These are phyloP conservation scores for Trichoderma sp. DNA, from an alignment of 2,329 filamentous ascomycete genomes.

Conservation along the genomic window DNA sequence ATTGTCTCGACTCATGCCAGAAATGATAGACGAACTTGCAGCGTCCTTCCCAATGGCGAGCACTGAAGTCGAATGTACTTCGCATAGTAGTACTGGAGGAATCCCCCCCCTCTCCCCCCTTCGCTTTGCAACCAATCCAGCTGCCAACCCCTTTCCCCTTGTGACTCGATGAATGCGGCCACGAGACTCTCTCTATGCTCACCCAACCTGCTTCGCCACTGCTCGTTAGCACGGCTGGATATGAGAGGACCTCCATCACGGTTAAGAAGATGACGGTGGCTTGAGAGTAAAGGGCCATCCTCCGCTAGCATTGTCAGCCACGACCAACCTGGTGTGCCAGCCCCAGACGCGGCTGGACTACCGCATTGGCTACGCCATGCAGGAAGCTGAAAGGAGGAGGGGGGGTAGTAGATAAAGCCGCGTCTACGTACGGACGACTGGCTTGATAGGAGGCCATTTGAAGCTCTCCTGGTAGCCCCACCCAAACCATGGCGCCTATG, in stretches of 20 bases:
- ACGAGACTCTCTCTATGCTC: constrained; percentile 1
- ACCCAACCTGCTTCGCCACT: not conserved
- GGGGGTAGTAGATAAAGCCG: not conserved
- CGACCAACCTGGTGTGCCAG: constrained; percentile 19
- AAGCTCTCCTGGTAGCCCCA: constrained; percentile 25
- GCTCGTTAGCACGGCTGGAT: not conserved
- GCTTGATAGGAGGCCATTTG: constrained; percentile 8
- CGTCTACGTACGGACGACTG: not conserved
- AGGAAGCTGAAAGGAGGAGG: constrained; percentile 15
- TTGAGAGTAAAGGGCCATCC: constrained; percentile 16
- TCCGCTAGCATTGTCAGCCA: constrained; percentile 17
- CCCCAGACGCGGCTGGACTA: not conserved
- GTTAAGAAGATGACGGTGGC: constrained; percentile 25
- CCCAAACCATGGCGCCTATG: constrained; percentile 19
- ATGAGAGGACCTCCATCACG: constrained; percentile 6
- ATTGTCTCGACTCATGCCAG: not conserved
- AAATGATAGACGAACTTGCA: constrained; percentile 3
- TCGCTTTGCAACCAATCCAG: constrained; percentile 2
- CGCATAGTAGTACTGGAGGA: constrained; percentile 1
- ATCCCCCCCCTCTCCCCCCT: too few relatives aligned
- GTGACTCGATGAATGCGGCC: not conserved
- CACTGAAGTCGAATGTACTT: not conserved
- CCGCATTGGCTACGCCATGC: constrained; percentile 21
- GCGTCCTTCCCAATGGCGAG: not conserved
- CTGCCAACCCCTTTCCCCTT: not conserved